Percentiles rank a stretch among this genome's conserved stretches.
Conservation (phyloP, 306 rosid genomes). For the Cucurbita ficifolia region DNA sequence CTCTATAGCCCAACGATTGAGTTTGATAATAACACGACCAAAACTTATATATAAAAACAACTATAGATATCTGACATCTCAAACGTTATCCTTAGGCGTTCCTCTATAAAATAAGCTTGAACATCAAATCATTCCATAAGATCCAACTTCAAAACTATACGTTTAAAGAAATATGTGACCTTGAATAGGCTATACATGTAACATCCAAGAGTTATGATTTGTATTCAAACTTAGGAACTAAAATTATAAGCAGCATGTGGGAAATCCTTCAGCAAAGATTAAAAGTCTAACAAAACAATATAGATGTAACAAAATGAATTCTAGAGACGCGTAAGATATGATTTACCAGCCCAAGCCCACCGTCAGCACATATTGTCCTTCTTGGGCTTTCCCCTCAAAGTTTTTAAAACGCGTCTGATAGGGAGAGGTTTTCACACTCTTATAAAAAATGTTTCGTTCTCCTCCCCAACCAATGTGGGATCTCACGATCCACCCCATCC, state of each 20-base stretch:
- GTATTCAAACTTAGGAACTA: neutral
- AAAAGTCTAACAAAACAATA: too few relatives aligned
- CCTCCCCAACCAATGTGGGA: too few relatives aligned
- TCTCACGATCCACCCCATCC: too few relatives aligned
- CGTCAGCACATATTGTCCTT: too few relatives aligned
- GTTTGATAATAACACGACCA: neutral
- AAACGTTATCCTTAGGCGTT: neutral
- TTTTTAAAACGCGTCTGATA: too few relatives aligned
- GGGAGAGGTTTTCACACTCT: too few relatives aligned
- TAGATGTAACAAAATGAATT: neutral
- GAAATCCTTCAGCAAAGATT: neutral
- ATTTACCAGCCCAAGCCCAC: too few relatives aligned
- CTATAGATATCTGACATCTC: neutral
- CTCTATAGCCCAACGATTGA: neutral
- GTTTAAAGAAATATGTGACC: neutral
- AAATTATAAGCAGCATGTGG: neutral
- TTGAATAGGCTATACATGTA: neutral
- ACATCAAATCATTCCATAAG: neutral
- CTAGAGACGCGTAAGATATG: neutral
- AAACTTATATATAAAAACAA: neutral
- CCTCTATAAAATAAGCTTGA: neutral
- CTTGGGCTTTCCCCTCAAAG: too few relatives aligned
- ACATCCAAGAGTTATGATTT: neutral
- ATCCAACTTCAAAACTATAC: neutral
- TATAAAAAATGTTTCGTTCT: too few relatives aligned